These are phyloP conservation scores for Astragalus glycyphyllos DNA, from an alignment of 306 rosid genomes.

Conservation along the genomic window DNA sequence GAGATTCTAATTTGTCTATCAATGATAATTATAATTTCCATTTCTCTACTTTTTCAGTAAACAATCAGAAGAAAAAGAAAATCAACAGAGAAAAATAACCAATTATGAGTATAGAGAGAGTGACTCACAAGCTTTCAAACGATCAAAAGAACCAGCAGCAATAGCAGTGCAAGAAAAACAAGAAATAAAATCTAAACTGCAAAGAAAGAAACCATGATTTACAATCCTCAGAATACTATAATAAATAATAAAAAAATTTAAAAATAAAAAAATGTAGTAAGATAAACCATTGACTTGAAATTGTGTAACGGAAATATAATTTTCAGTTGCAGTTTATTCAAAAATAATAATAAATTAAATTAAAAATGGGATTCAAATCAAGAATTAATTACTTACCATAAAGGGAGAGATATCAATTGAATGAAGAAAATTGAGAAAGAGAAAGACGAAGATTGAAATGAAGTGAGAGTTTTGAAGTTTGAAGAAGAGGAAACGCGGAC, in stretches of 20 bases:
- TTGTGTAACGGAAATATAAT: conserved; percentile 14
- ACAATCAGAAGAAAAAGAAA: conserved; percentile 34
- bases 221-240: background rate
- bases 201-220: conserved; percentile 1
- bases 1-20: background rate
- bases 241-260: background rate
- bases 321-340: background rate
- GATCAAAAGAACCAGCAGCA: conserved; percentile 37
- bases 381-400: conserved; percentile 49
- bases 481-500: background rate
- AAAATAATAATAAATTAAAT: background rate
- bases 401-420: conserved; percentile 23
- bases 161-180: background rate
- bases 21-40: background rate
- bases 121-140: conserved; percentile 49
- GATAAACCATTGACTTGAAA: background rate
- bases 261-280: background rate
- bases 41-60: conserved; percentile 41
- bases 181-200: background rate
- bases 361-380: conserved; percentile 26
- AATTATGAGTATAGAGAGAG: conserved; percentile 13
- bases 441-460: background rate
- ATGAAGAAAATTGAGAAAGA: background rate
- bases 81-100: background rate
- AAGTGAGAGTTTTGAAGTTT: background rate